These are phyloP conservation scores for Stephania cephalantha DNA, from an alignment of 164 flowering plant genomes.

Conservation along the genomic window DNA sequence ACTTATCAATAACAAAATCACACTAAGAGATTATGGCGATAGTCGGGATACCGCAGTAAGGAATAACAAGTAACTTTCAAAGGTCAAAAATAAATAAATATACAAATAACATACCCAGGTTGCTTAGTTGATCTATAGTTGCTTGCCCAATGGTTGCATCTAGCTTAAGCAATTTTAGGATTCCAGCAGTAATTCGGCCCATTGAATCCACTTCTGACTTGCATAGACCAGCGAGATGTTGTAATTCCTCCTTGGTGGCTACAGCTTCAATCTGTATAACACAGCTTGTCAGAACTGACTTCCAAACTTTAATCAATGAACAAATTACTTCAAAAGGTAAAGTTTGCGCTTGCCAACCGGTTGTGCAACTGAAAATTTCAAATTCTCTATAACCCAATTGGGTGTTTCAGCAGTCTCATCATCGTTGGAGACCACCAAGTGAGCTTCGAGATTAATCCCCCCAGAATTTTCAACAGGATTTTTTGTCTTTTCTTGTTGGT, in stretches of 20 bases:
- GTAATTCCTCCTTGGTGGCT: constrained; percentile 83
- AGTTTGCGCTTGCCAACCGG: constrained; percentile 48
- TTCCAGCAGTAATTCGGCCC: constrained; percentile 90
- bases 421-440: constrained; percentile 41
- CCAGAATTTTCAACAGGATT: constrained; percentile 32
- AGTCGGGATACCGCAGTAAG: background rate
- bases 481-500: constrained; percentile 29
- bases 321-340: background rate
- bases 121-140: constrained; percentile 78
- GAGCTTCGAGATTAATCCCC: constrained; percentile 68
- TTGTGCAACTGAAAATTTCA: constrained; percentile 73
- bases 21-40: background rate
- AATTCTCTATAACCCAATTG: constrained; percentile 66
- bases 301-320: background rate
- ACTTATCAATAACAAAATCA: background rate
- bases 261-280: constrained; percentile 73
- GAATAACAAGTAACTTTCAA: background rate
- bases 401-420: constrained; percentile 32
- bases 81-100: background rate
- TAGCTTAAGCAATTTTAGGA: constrained; percentile 72
- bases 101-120: constrained; percentile 50
- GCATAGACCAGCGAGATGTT: constrained; percentile 62
- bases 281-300: constrained; percentile 2
- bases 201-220: constrained; percentile 84
- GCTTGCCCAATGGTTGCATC: constrained; percentile 78